These are phyloP conservation scores for Psophocarpus tetragonolobus DNA, from an alignment of 306 rosid species.

Conservation along the genomic window DNA sequence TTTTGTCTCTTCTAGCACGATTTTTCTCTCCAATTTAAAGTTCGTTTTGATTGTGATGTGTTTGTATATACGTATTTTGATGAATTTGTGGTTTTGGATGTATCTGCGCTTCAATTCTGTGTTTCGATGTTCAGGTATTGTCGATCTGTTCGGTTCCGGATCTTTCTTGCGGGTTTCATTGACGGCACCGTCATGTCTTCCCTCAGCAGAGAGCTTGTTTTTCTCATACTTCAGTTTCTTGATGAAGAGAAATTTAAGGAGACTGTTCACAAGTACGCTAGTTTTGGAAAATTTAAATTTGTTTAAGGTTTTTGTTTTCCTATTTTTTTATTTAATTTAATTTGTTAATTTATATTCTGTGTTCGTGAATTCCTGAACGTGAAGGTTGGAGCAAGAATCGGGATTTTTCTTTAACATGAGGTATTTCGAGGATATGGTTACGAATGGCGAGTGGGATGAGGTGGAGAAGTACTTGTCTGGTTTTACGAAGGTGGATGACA, in stretches of 20 bases:
- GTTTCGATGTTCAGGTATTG: constrained; percentile 46
- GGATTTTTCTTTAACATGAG: constrained; percentile 98
- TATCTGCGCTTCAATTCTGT: constrained; percentile 33
- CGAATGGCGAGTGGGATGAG: constrained; percentile 99
- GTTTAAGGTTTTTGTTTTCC: neutral
- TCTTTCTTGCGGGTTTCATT: constrained; percentile 44
- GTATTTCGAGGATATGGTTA: constrained; percentile 97
- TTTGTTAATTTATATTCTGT: constrained; percentile 21
- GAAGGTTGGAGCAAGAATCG: constrained; percentile 99
- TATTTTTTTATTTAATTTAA: neutral
- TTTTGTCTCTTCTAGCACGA: constrained; percentile 18
- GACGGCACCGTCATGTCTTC: constrained; percentile 77
- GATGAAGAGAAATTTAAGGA: constrained; percentile 99
- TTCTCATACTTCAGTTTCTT: constrained; percentile 98
- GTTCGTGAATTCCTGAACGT: constrained; percentile 45
- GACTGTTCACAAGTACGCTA: constrained; percentile 84
- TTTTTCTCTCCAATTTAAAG: constrained; percentile 30
- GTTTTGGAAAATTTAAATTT: neutral
- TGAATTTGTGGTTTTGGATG: constrained; percentile 1
- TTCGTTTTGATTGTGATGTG: constrained; percentile 22
- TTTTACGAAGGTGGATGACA: constrained; percentile 97
- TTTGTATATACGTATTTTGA: neutral
- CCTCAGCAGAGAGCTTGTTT: constrained; percentile 97
- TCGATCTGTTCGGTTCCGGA: constrained; percentile 64
- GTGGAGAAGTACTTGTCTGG: constrained; percentile 97